These are phyloP conservation scores for Cytospora piceicola DNA, from an alignment of 2,329 filamentous ascomycete genomes.

Conservation along the genomic window DNA sequence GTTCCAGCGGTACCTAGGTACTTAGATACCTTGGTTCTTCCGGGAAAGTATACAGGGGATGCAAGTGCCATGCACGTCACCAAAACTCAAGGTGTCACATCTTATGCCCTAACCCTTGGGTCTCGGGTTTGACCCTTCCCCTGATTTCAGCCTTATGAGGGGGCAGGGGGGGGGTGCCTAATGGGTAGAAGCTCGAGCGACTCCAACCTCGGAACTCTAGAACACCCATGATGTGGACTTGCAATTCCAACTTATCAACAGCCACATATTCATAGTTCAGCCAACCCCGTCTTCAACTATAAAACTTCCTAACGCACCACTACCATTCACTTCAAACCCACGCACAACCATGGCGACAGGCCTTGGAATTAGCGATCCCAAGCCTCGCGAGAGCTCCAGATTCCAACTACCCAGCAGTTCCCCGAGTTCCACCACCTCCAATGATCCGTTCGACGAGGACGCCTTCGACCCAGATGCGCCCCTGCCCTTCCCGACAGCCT, in stretches of 20 bases:
- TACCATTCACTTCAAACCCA: too few species aligned
- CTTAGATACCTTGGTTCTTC: too few species aligned
- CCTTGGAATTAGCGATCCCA: conserved; percentile 18
- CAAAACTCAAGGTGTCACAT: too few species aligned
- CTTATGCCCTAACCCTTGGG: background rate
- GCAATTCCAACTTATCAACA: background rate
- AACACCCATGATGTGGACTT: background rate
- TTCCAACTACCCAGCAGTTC: conserved; percentile 36
- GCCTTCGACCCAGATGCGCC: conserved; percentile 57
- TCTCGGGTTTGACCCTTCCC: background rate
- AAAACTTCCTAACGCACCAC: background rate
- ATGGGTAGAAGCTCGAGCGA: background rate
- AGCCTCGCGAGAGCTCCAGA: conserved; percentile 19
- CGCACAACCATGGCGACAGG: conserved; percentile 23
- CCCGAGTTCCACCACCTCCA: conserved; percentile 40
- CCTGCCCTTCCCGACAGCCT: conserved; percentile 85
- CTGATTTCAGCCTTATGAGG: background rate
- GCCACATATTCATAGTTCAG: background rate
- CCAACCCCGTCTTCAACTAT: background rate
- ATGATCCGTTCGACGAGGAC: conserved; percentile 45
- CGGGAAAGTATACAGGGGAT: too few species aligned
- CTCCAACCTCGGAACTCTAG: background rate
- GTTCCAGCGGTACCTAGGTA: background rate
- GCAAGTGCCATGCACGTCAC: too few species aligned
- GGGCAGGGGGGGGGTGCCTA: background rate